Evolutionary conservation across 352 stramenopile species (phyloP).

Genomic region (Pseudoperonospora humuli): DNA sequence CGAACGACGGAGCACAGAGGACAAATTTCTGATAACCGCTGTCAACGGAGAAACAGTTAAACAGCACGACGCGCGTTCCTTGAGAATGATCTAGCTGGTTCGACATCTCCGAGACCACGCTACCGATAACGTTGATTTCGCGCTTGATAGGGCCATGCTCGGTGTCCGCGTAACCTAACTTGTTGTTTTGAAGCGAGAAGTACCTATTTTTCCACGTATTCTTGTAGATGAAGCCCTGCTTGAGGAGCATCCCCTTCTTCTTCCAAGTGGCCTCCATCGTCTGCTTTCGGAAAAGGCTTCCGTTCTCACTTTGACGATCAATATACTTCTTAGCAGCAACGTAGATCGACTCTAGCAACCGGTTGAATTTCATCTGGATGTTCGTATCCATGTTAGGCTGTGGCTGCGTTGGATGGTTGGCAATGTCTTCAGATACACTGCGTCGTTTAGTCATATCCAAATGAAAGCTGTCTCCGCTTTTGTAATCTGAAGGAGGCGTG

Average conservation of each 20-base stretch:
- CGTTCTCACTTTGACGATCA: conserved; percentile 55
- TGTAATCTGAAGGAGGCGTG: conserved; percentile 56
- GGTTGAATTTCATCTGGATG: conserved; percentile 77
- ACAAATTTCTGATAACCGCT: conserved; percentile 78
- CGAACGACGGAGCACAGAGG: conserved; percentile 75
- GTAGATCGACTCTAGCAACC: conserved; percentile 80
- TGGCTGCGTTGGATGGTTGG: conserved; percentile 38
- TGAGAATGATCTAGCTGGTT: conserved; percentile 87
- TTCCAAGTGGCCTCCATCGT: conserved; percentile 80
- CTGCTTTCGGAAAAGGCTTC: conserved; percentile 56
- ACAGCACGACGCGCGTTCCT: conserved; percentile 72
- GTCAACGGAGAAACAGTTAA: conserved; percentile 83
- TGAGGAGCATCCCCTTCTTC: conserved; percentile 82
- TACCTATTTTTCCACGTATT: conserved; percentile 86
- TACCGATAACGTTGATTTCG: conserved; percentile 84
- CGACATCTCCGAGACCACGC: conserved; percentile 67
- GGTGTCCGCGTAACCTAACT: conserved; percentile 69
- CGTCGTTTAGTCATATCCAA: conserved; percentile 49
- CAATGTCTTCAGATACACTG: conserved; percentile 75
- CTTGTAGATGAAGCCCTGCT: conserved; percentile 88
- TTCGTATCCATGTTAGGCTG: conserved; percentile 83
- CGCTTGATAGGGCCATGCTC: conserved; percentile 81
- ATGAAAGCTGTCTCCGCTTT: conserved; percentile 48
- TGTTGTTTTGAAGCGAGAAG: conserved; percentile 85
- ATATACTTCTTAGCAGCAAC: conserved; percentile 82